Base-by-base conservation (phyloP, 2,329 filamentous ascomycete species). In the Fonsecaea monophora region DNA sequence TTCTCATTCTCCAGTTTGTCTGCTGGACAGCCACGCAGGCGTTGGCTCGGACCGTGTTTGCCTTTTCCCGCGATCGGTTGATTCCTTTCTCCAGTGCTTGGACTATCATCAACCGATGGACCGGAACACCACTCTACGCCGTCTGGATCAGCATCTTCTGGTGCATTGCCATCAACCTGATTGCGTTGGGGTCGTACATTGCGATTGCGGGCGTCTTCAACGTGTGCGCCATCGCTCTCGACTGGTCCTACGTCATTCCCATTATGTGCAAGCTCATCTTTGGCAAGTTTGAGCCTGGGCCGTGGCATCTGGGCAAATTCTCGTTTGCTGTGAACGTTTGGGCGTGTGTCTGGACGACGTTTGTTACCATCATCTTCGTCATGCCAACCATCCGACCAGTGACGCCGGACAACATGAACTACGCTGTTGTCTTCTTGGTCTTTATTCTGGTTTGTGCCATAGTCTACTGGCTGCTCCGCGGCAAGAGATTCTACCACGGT, bases 1-100 rank as follows among this genome's bases (percentile, higher is more conserved):
- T 86, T 73, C 76, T 87, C 68, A 84, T 87, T 73, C 81, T 87
- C 76, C 84, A 86, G 74, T 86, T 86, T 72, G 83, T 86, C 64
- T 85, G 83, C 78, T 85, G 86, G 75, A 85, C 85, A 8, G 84
- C 84, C 59, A 83, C 85, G 62, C 84, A 86, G 74, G 79, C 84
- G 13, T 79, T 83, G 37, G 83, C 79, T 5, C 82, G 84, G 40
- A 86, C 84, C 13, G 78, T 86, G 72, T 86, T 84, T 75, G 84
- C 84, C 65, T 86, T 85, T 71, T 82, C 83, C 5, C 83, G 84
- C 66, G 84, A 86, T 71, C 76, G 80, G 59, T 78, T 85, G 72
- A 71, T 85, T 18, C 84, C 83, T 13, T 77, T 80, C 53, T 82
- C 81, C 9, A 68, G 71, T 38, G 66, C 84, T 54, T 85, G 84